Evolutionary conservation across 768 basidiomycete species (phyloP).

Genomic region (Pulveroboletus sp.): DNA sequence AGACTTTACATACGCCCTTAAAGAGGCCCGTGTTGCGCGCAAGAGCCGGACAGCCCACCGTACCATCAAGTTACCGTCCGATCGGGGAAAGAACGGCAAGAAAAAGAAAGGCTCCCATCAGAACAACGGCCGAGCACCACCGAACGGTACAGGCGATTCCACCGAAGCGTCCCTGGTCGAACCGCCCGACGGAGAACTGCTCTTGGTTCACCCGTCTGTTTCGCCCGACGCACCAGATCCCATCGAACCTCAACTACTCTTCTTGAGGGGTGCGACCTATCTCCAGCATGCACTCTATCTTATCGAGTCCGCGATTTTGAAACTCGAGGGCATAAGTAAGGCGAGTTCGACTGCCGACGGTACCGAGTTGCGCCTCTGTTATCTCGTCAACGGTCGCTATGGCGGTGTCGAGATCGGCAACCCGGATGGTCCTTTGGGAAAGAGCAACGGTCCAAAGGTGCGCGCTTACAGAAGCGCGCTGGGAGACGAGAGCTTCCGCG

Average conservation of each 20-base stretch:
- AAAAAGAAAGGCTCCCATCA: constrained; percentile 49
- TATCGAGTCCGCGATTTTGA: constrained; percentile 68
- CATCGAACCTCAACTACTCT: constrained; percentile 78
- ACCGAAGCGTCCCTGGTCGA: constrained; percentile 40
- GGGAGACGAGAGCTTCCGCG: constrained; percentile 50
- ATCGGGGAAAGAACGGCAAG: constrained; percentile 44
- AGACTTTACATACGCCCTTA: constrained; percentile 78
- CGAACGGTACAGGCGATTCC: constrained; percentile 55
- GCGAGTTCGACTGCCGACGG: constrained; percentile 52
- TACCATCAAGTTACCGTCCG: constrained; percentile 35
- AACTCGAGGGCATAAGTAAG: constrained; percentile 65
- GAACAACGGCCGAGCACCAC: constrained; percentile 62
- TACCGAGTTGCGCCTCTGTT: constrained; percentile 71
- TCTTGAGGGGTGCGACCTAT: constrained; percentile 79
- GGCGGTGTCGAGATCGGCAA: constrained; percentile 86
- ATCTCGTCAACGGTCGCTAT: constrained; percentile 68
- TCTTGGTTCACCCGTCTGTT: constrained; percentile 64
- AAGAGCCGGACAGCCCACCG: constrained; percentile 58
- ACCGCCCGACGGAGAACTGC: constrained; percentile 45
- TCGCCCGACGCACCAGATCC: constrained; percentile 80
- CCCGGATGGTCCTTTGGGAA: constrained; percentile 72
- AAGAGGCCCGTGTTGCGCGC: constrained; percentile 68
- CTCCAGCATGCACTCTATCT: constrained; percentile 73
- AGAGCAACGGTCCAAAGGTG: constrained; percentile 51
- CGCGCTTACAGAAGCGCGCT: constrained; percentile 60